Base-by-base conservation (phyloP, 2,329 filamentous ascomycete genomes). In the Parastagonospora nodorum region DNA sequence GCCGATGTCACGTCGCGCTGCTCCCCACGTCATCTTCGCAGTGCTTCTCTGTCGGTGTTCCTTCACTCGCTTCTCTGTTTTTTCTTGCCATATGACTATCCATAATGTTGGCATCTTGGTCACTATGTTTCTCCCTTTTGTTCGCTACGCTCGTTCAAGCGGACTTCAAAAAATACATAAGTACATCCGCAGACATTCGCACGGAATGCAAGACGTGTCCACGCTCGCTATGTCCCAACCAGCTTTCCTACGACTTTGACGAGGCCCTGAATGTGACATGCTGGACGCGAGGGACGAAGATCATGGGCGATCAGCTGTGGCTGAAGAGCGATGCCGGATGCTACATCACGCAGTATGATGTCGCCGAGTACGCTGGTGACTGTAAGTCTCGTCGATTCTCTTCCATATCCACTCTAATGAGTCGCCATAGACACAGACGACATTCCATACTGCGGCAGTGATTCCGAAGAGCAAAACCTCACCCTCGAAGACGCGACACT, bases 171-270 rank as follows among this genome's bases (percentile, higher is more conserved):
- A 43, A 60, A 2, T 64, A 58, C 43, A 66, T 69, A 37, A 53
- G 37, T 28, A 63, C 55, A 2, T 29, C 38, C 10, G 60, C 60
- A 9, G 67, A 70, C 16, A 59, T 57, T 43, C 56, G 56, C 31
- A 69, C 67, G 0, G 67, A 70, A 50, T 70, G 67, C 48, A 70
- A 70, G 38, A 67, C 66, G 4, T 68, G 66, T 40, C 66, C 67
- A 19, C 57, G 57, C n/a, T 62, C 62, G 10, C 50, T 70, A 0
- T 68, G 67, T 41, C 48, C 67, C 2, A 68, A 70, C 30, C 50
- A 60, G 14, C 39, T 63, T 1, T 46, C 42, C 11, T 68, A 68
- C 47, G 39, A 27, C 2, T 28, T n/a, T 6, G 37, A 45, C 9
- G 64, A 66, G 2, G 12, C 9, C 8, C 44, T 68, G 31, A 68